These are phyloP conservation scores for Curvularia hawaiiensis DNA, from an alignment of 2,329 filamentous ascomycete species.

Conservation along the genomic window DNA sequence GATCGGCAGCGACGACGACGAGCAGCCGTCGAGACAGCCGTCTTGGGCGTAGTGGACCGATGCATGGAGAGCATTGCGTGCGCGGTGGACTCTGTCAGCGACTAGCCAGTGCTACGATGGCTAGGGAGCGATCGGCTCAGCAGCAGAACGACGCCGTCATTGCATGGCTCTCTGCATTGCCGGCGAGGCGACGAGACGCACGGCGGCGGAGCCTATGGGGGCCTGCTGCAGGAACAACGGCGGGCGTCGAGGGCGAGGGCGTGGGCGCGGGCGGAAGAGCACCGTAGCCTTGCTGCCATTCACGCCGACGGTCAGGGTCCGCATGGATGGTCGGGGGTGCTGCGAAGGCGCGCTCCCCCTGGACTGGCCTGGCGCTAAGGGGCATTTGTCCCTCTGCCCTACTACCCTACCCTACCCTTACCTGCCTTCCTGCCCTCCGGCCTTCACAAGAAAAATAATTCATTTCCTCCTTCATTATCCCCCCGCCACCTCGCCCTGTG, in stretches of 20 bases:
- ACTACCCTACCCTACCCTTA: background rate
- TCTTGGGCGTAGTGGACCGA: conserved; percentile 6
- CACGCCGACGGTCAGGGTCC: conserved; percentile 6
- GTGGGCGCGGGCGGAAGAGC: too few relatives aligned
- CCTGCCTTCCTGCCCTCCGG: conserved; percentile 1
- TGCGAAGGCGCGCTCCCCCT: conserved; percentile 12
- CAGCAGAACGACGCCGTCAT: background rate
- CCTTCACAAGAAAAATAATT: conserved; percentile 18
- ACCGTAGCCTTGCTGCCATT: background rate
- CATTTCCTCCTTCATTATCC: conserved; percentile 15
- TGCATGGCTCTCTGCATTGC: too few relatives aligned
- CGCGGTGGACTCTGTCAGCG: conserved; percentile 2
- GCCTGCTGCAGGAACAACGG: background rate
- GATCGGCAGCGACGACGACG: conserved; percentile 3
- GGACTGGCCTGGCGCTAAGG: conserved; percentile 16
- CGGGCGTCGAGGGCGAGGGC: background rate
- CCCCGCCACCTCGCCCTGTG: background rate
- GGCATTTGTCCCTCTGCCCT: conserved; percentile 14
- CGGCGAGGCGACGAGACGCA: background rate
- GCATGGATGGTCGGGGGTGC: conserved; percentile 14
- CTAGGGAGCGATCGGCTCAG: conserved; percentile 4
- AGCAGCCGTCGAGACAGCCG: background rate
- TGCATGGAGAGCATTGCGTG: conserved; percentile 11
- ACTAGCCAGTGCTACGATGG: background rate
- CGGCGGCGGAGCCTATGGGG: background rate